Evolutionary conservation across 139 green algal species (phyloP), one percentile per base, ranked within the genome.

Genomic region (Parachlorella kessleri): DNA sequence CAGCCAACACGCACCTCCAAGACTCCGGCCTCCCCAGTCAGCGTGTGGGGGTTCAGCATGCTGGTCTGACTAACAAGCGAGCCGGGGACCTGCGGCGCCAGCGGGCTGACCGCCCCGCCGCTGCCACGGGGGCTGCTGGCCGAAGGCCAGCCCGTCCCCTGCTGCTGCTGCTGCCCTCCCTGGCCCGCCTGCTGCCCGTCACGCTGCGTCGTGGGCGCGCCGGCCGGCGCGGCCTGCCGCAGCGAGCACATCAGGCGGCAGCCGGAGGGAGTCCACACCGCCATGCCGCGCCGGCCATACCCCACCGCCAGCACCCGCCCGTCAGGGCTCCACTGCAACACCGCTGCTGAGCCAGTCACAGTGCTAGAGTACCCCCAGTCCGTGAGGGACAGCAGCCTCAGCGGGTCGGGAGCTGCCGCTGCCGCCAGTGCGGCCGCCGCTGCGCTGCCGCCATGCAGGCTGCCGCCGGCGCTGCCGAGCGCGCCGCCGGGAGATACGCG

Each of bases 221-320:
- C 59, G 21, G 37, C 63, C 4, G 39, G 63, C 9, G 30, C 38
- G 66, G 66, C 72, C 78, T 95, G 92, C 28, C 87, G 87, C 80
- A 94, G 82, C 3, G 85, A 91, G 88, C 90, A 95, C 86, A 96
- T 85, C 37, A 97, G 77, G 68, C 92, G 85, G 86, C 93, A 97
- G 54, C 93, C 93, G 7, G 86, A 91, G 4, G 92, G 85, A 2
- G 90, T 92, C 95, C 76, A 97, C 74, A 95, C 86, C 28, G 87
- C 89, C 39, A 96, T 55, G 40, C 93, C 93, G 53, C 92, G 87
- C 30, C 74, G 42, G 33, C 42, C 70, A 72, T 94, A 94, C 1
- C 93, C 93, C 21, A 95, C 88, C 1, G 88, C 86, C 41, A 92
- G 70, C 24, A 83, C 85, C 26, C 78, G 77, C 59, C 89, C 85